Conservation (phyloP, 805 yeast species). For the Candida boidinii region DNA sequence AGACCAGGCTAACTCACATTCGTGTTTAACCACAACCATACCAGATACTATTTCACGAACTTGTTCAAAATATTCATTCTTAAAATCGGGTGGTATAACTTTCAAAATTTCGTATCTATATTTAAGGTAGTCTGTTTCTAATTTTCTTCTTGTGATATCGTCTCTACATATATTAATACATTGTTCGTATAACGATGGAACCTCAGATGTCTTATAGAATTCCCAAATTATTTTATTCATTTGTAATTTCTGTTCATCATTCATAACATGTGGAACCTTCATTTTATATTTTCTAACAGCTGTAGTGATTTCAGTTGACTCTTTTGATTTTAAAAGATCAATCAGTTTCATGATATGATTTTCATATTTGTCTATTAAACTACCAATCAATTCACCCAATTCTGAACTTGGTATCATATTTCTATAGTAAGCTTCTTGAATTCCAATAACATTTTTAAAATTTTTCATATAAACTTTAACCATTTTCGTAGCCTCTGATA, state of each 20-base stretch:
- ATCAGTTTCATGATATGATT: constrained; percentile 37
- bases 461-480: constrained; percentile 35
- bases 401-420: constrained; percentile 47
- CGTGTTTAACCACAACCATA: constrained; percentile 60
- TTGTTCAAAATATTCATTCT: constrained; percentile 29
- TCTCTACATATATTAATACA: constrained; percentile 47
- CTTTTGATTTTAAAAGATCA: constrained; percentile 29
- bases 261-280: constrained; percentile 35
- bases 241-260: constrained; percentile 29
- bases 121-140: constrained; percentile 53
- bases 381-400: constrained; percentile 44
- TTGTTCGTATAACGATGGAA: constrained; percentile 45
- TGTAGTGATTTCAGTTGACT: constrained; percentile 31
- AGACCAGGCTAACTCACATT: constrained; percentile 62
- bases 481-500: constrained; percentile 41
- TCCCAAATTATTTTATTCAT: constrained; percentile 36
- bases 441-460: constrained; percentile 15
- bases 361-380: constrained; percentile 35
- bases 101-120: constrained; percentile 47
- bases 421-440: constrained; percentile 40
- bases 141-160: constrained; percentile 53
- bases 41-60: constrained; percentile 56
- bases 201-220: constrained; percentile 38
- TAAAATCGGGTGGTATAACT: constrained; percentile 38
- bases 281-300: constrained; percentile 38